Conservation (phyloP, 176 grass and related monocot genomes). For the Hsuehochloa calcarea region DNA sequence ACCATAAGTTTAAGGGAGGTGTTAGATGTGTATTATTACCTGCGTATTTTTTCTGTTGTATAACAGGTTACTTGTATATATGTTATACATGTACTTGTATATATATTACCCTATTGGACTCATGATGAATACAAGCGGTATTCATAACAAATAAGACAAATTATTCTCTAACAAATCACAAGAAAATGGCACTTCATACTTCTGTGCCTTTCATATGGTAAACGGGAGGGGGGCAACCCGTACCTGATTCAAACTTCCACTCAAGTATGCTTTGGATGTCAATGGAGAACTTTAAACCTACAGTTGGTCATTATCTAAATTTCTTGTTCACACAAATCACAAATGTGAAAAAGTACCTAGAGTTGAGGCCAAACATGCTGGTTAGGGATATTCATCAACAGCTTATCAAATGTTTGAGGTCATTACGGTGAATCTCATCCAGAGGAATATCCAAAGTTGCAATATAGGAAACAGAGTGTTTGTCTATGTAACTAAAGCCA, state of each 20-base stretch:
- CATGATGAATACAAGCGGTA: too few relatives aligned
- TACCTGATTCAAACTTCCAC: neutral
- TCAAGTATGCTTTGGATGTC: neutral
- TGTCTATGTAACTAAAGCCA: neutral
- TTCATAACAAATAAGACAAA: neutral
- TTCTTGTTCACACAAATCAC: neutral
- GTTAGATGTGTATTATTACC: too few relatives aligned
- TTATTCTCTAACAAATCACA: neutral
- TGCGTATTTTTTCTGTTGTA: too few relatives aligned
- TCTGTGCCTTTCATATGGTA: neutral
- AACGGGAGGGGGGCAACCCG: neutral
- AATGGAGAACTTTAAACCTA: slow-evolving; percentile 17
- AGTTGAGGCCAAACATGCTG: neutral
- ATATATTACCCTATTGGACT: too few relatives aligned
- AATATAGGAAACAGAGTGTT: neutral
- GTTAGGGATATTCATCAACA: neutral
- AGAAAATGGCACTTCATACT: neutral
- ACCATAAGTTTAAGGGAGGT: too few relatives aligned
- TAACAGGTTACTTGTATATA: too few relatives aligned
- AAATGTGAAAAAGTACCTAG: neutral
- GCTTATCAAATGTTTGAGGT: slow-evolving; percentile 1
- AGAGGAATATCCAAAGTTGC: neutral
- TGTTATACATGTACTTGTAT: too few relatives aligned
- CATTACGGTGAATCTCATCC: neutral
- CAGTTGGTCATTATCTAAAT: neutral